Evolutionary conservation across 2,329 filamentous ascomycete species (phyloP), one percentile per base, ranked within the genome.

Genomic region (Colletotrichum orchidophilum): DNA sequence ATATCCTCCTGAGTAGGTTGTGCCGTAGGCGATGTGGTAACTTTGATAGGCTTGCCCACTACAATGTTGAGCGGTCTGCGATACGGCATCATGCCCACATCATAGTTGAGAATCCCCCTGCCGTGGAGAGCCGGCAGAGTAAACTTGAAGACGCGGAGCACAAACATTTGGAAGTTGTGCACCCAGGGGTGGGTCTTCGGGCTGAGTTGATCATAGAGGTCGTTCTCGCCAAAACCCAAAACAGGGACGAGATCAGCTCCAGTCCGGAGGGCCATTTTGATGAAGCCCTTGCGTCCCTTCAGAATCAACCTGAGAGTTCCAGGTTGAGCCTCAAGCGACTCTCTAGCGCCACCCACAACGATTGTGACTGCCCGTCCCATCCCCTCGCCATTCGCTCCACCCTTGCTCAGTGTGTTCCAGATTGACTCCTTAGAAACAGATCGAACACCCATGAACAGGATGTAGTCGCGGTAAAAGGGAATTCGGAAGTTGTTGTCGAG

Each of bases 281-380:
- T 88, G 78, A 98, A 98, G 11, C 96, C 96, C 78, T 97, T 97
- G 66, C 96, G 92, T 55, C 93, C 89, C 74, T 92, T 91, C 59
- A 98, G 87, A 4, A 98, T 92, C 11, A 98, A 87, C 5, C 91
- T 91, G 67, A 98, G 82, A 15, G 87, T 89, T 61, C 93, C 89
- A 0, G 96, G 96, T 72, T 93, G 90, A 0, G 96, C 94, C 79
- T 97, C 94, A 3, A 99, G 90, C 1, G 94, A 96, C 82, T 99
- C 96, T 18, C 94, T 90, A 4, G 96, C 96, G 9, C 96, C 96
- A 60, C 96, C 96, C 53, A 98, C 88, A 21, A 98, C 96, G 75
- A 99, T 97, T 2, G 96, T 98, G 69, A 98, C 97, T 59, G 94
- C 95, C n/a, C 95, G 93, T 18, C 96, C 95, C 91, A 95, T 96